Base-by-base conservation (phyloP, 169 alveolate genomes). In the Plasmodium adleri region DNA sequence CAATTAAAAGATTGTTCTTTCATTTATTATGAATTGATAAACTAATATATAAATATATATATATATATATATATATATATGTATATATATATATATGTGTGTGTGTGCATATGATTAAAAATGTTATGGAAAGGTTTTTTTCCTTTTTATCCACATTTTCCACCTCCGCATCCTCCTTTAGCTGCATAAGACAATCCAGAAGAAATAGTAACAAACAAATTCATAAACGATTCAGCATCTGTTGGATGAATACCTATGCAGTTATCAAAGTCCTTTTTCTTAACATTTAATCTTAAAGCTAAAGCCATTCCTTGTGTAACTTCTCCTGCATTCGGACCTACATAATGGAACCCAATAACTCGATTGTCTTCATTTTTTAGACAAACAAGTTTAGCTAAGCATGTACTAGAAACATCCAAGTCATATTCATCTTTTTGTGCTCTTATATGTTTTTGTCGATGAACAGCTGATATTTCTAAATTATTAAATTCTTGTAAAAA, bases 251-350 rank as follows among this genome's bases (percentile, higher is more conserved):
- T 97, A 6, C 99, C 99, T 12, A 98, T 95, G 76, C 95, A 90
- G 70, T 94, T 97, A 72, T 97, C 98, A 66, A 95, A 92, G 60
- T 97, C 99, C 50, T 66, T 92, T 94, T 97, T 98, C 22, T 98
- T 98, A 15, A 97, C 98, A 20, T 99, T 99, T 22, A 96, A 93
- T 59, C 96, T 96, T 88, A 99, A 87, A 15, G 99, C 99, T 32
- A 98, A 95, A 10, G 99, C 98, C 86, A 97, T 92, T 13, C 99
- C 99, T 96, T 98, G 99, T 32, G 98, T 97, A 2, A 98, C 97
- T 93, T 99, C 99, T 3, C 99, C 99, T 8, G 99, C 99, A 94
- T 98, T 95, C 7, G 99, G 99, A 12, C 99, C 99, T 52, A 98
- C 98, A 74, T 96, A 97, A 92, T 99, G 99, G 92, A 98, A 93